Conservation (phyloP, 78 protist genomes). For the Dictyostelium citrinum region DNA sequence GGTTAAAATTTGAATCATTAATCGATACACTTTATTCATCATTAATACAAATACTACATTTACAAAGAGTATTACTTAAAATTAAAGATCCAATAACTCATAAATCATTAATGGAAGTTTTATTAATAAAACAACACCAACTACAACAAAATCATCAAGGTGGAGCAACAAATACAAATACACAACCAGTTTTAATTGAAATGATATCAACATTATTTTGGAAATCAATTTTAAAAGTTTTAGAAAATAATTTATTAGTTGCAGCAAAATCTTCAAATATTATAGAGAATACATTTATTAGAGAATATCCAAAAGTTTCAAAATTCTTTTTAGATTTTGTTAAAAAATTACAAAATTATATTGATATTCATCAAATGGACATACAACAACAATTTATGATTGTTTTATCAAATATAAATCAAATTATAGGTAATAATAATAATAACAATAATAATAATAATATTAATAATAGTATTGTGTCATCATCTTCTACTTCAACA, state of each 20-base stretch:
- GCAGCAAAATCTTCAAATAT: constrained; percentile 52
- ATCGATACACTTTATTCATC: constrained; percentile 39
- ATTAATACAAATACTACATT: constrained; percentile 45
- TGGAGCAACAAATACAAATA: background rate
- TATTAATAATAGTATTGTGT: background rate
- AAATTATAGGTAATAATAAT: background rate
- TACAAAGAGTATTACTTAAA: constrained; percentile 69
- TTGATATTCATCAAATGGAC: constrained; percentile 56
- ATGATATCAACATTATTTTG: constrained; percentile 28
- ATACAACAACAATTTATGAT: background rate
- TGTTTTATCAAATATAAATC: background rate
- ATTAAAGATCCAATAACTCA: constrained; percentile 59
- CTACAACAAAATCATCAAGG: background rate
- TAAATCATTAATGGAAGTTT: constrained; percentile 46
- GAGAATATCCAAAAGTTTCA: constrained; percentile 66
- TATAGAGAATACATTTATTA: constrained; percentile 56
- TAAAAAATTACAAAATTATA: constrained; percentile 57
- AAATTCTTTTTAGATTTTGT: constrained; percentile 49
- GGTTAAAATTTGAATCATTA: constrained; percentile 50
- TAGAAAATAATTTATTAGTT: constrained; percentile 31
- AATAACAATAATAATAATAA: background rate
- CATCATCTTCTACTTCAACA: background rate
- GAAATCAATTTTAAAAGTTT: constrained; percentile 28
- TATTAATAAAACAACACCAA: background rate
- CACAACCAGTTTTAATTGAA: background rate